phyloP scores from a whole-genome alignment of 1,284 basidiomycete genomes.

The Vanrija sp. region DNA sequence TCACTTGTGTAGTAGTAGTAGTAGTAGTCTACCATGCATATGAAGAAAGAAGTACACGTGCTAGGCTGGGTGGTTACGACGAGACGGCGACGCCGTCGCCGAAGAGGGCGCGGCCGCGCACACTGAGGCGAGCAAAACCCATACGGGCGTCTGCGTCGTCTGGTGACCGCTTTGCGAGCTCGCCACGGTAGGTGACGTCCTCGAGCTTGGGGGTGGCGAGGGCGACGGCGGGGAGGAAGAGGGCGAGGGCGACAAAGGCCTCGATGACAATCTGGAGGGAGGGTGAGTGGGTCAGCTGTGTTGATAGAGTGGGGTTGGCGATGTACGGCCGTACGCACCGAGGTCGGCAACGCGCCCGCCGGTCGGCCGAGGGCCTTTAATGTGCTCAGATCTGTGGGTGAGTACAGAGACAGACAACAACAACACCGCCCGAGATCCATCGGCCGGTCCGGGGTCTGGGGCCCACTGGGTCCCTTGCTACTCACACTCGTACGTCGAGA shows the following conservation, averaged over 20 bases:
- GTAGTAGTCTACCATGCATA: slow-evolving; percentile 11
- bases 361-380: slow-evolving; percentile 43
- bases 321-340: slow-evolving; percentile 24
- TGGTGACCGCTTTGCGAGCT: slow-evolving; percentile 40
- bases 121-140: slow-evolving; percentile 33
- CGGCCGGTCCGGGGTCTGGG: background rate
- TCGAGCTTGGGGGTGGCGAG: slow-evolving; percentile 30
- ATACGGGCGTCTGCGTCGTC: slow-evolving; percentile 38
- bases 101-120: slow-evolving; percentile 34
- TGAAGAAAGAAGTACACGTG: background rate
- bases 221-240: slow-evolving; percentile 43
- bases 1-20: slow-evolving; percentile 3
- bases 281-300: background rate
- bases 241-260: slow-evolving; percentile 34
- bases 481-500: slow-evolving; percentile 48
- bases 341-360: slow-evolving; percentile 29
- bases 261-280: slow-evolving; percentile 42
- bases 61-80: background rate
- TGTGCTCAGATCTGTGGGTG: slow-evolving; percentile 40
- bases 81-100: slow-evolving; percentile 22
- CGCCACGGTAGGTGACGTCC: slow-evolving; percentile 47
- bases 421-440: too few species aligned
- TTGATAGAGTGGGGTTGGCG: background rate
- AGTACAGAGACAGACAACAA: background rate
- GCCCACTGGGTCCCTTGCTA: background rate